phyloP scores from a whole-genome alignment of 768 basidiomycete species.

The Sarcomyxa edulis region DNA sequence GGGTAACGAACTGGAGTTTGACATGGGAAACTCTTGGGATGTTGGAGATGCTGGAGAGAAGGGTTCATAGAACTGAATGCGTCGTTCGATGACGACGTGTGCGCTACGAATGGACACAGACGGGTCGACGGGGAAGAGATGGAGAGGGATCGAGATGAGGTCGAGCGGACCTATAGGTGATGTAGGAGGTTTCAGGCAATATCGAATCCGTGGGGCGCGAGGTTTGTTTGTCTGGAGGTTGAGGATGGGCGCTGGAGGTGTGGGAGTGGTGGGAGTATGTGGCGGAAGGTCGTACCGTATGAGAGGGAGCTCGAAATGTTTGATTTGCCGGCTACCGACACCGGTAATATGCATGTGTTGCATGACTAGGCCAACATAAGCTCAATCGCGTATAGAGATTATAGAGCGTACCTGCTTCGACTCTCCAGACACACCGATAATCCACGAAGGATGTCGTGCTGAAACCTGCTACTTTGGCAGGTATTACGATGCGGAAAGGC shows the following conservation, averaged over 20 bases:
- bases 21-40: too few species aligned
- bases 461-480: conserved; percentile 55
- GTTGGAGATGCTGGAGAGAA: conserved; percentile 15
- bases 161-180: conserved; percentile 68
- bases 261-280: conserved; percentile 28
- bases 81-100: conserved; percentile 63
- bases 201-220: conserved; percentile 54
- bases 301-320: conserved; percentile 69
- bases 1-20: too few species aligned
- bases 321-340: conserved; percentile 63
- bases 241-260: conserved; percentile 30
- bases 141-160: conserved; percentile 60
- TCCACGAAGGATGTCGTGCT: conserved; percentile 71
- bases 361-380: conserved; percentile 41
- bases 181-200: conserved; percentile 50
- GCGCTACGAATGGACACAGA: conserved; percentile 55
- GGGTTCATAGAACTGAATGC: conserved; percentile 54
- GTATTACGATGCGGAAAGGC: conserved; percentile 69
- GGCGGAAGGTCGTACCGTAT: conserved; percentile 62
- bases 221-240: conserved; percentile 44
- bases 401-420: conserved; percentile 66
- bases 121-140: conserved; percentile 56
- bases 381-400: conserved; percentile 7
- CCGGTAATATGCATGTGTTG: conserved; percentile 59
- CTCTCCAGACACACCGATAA: conserved; percentile 76